A percentile compares a stretch with the other conserved stretches of the same genome.
These are phyloP conservation scores for Neltuma alba DNA, from an alignment of 306 rosid genomes.

Conservation along the genomic window DNA sequence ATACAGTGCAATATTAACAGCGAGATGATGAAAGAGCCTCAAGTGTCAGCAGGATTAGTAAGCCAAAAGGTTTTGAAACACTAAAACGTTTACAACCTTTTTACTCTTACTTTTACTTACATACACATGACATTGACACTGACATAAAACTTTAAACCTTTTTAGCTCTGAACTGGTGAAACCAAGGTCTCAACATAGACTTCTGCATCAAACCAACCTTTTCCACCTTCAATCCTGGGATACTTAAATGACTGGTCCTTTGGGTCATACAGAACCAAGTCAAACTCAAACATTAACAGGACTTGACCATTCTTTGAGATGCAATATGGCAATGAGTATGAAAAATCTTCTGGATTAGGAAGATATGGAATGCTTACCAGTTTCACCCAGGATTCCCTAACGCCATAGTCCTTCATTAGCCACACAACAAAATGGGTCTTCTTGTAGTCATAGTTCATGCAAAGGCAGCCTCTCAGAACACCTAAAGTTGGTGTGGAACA, in stretches of 20 bases:
- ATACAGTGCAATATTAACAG: background rate
- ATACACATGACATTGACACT: background rate
- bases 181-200: constrained; percentile 27
- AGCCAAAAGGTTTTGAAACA: constrained; percentile 1
- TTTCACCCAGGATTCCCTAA: constrained; percentile 20
- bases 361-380: constrained; percentile 24
- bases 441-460: constrained; percentile 23
- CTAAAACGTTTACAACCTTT: constrained; percentile 8
- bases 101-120: background rate
- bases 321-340: constrained; percentile 24
- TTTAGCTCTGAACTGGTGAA: background rate
- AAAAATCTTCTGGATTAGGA: constrained; percentile 28
- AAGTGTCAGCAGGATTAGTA: constrained; percentile 1
- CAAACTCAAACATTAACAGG: constrained; percentile 26
- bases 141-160: background rate
- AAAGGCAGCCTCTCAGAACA: constrained; percentile 4
- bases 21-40: background rate
- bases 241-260: constrained; percentile 7
- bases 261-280: constrained; percentile 25
- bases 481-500: constrained; percentile 24
- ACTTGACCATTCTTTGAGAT: constrained; percentile 26
- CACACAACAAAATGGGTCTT: constrained; percentile 26
- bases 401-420: constrained; percentile 30
- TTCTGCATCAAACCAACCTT: constrained; percentile 31
- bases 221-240: constrained; percentile 23